phyloP scores from a whole-genome alignment of 78 protist species.

The Isochrysis galbana region DNA sequence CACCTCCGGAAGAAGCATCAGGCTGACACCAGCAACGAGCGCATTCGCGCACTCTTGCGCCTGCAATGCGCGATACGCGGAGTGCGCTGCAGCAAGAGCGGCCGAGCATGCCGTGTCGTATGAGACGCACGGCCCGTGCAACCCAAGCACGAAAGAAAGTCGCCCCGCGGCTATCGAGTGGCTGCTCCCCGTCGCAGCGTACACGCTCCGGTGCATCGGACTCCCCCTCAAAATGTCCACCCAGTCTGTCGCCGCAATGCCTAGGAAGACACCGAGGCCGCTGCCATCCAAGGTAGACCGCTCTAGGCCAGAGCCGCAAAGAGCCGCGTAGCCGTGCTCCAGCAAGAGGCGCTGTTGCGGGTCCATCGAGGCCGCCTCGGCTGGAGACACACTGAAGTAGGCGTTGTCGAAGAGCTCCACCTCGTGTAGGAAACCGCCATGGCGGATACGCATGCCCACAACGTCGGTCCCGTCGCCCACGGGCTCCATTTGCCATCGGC shows the following conservation, averaged over 20 bases:
- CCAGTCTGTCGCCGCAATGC: background rate
- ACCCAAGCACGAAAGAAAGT: conserved; percentile 66
- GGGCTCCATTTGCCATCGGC: background rate
- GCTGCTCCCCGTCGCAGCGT: background rate
- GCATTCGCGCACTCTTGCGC: background rate
- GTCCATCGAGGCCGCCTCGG: conserved; percentile 25
- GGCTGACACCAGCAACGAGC: background rate
- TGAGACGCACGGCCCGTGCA: conserved; percentile 76
- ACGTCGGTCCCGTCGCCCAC: background rate
- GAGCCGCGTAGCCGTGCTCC: background rate
- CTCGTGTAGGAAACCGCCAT: background rate
- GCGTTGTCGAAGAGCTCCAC: background rate
- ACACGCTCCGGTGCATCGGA: background rate
- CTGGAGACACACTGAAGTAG: background rate
- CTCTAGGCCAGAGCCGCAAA: background rate
- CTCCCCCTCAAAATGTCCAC: background rate
- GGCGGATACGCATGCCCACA: background rate
- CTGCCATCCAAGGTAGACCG: background rate
- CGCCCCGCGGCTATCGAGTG: conserved; percentile 43
- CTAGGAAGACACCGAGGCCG: background rate
- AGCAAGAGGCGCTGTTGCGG: conserved; percentile 30
- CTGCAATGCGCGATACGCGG: conserved; percentile 55
- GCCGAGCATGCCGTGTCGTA: conserved; percentile 89
- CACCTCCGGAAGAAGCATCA: background rate
- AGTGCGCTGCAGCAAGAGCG: conserved; percentile 72